These are phyloP conservation scores for Yamadazyma dushanensis DNA, from an alignment of 1,139 yeast genomes.

Conservation along the genomic window DNA sequence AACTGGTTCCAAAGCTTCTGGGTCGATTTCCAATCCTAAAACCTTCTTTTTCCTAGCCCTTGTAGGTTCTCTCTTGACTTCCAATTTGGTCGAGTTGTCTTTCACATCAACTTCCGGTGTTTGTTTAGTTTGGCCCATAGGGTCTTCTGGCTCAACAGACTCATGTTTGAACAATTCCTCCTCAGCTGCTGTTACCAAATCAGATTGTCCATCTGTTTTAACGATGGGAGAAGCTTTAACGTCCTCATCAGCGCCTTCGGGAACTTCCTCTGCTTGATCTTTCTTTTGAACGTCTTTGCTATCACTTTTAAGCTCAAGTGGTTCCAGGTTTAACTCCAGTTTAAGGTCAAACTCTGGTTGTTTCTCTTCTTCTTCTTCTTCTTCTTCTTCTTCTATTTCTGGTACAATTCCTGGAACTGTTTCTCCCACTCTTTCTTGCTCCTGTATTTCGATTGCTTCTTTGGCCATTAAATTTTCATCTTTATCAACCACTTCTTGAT, in stretches of 20 bases:
- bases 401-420: not conserved
- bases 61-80: not conserved
- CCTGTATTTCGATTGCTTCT: not conserved
- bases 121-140: not conserved
- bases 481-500: not conserved
- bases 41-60: constrained; percentile 13
- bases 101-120: constrained; percentile 1
- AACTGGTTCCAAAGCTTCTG: constrained; percentile 19
- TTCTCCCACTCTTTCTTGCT: not conserved
- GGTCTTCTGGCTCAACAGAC: too few relatives aligned
- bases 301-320: too few relatives aligned
- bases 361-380: not conserved
- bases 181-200: too few relatives aligned
- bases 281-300: constrained; percentile 7
- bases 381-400: not conserved
- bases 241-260: constrained; percentile 8
- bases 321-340: not conserved
- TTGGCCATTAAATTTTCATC: not conserved
- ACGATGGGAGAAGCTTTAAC: too few relatives aligned
- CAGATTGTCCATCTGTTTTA: too few relatives aligned
- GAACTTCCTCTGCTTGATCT: constrained; percentile 2
- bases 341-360: not conserved
- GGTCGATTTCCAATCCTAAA: constrained; percentile 23
- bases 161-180: not conserved
- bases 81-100: too few relatives aligned